Conservation (phyloP, 1,284 basidiomycete genomes). For the Marasmius tenuissimus region DNA sequence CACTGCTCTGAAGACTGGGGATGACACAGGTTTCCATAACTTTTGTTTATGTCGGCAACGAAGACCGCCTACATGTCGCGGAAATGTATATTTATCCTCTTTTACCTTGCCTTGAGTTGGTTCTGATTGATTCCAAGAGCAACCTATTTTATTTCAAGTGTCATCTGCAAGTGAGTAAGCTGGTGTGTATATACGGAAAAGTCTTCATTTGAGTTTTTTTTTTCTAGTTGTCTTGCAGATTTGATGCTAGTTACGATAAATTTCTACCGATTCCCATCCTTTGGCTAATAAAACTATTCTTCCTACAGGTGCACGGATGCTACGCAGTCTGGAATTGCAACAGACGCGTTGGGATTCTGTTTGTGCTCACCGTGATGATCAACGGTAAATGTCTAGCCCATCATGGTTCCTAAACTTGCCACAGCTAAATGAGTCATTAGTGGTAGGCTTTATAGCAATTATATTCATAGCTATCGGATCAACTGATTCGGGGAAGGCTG, state of each 20-base stretch:
- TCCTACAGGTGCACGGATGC: background rate
- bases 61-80: background rate
- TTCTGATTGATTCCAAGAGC: too few species aligned
- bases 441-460: background rate
- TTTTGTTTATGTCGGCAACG: too few species aligned
- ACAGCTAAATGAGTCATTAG: background rate
- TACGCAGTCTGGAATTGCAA: background rate
- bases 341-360: background rate
- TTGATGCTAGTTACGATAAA: background rate
- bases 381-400: background rate
- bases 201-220: background rate
- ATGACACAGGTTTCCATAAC: background rate
- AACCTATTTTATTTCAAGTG: background rate
- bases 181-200: background rate
- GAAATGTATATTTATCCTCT: background rate
- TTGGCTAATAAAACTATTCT: background rate
- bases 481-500: background rate
- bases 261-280: background rate
- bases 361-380: background rate
- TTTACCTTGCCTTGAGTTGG: background rate
- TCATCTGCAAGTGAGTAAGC: background rate
- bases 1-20: background rate
- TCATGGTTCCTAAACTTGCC: background rate
- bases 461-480: background rate
- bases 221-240: background rate